Evolutionary conservation across 2,329 filamentous ascomycete genomes (phyloP).

Genomic region (Chrysoporthe austroafricana): DNA sequence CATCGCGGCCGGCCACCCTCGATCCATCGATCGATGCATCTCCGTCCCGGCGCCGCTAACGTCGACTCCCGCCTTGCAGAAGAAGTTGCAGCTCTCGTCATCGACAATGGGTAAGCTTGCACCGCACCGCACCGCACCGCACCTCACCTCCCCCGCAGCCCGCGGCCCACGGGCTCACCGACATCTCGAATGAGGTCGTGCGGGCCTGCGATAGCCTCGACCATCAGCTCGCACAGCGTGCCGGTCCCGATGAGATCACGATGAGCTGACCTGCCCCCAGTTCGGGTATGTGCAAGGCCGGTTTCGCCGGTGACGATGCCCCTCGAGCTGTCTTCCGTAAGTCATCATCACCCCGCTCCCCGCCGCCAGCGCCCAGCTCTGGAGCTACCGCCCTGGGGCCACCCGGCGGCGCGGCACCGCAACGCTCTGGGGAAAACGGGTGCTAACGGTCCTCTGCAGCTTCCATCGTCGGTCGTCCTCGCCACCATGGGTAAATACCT

Average conservation of each 20-base stretch:
- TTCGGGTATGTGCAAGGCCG: constrained; percentile 99
- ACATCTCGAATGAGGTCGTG: constrained; percentile 32
- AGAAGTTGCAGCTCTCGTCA: constrained; percentile 99
- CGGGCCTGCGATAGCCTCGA: constrained; percentile 16
- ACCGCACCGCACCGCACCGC: constrained; percentile 32
- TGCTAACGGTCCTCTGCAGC: constrained; percentile 55
- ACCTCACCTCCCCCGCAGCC: constrained; percentile 25
- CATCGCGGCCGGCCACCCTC: constrained; percentile 4
- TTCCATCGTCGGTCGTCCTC: constrained; percentile 99
- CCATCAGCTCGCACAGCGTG: constrained; percentile 6
- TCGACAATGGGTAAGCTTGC: constrained; percentile 99
- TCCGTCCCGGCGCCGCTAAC: constrained; percentile 44
- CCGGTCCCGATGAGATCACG: constrained; percentile 2
- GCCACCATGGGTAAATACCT: constrained; percentile 99
- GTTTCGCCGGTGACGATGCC: constrained; percentile 99
- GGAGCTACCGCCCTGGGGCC: constrained; percentile 6
- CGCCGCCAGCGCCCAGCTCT: constrained; percentile 14
- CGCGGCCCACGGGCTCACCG: constrained; percentile 39
- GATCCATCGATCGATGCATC: constrained; percentile 11
- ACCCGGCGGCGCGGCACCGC: constrained; percentile 18
- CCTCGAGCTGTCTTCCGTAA: constrained; percentile 99
- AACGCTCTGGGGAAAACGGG: constrained; percentile 4
- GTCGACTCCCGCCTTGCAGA: constrained; percentile 62
- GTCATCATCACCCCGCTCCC: constrained; percentile 50
- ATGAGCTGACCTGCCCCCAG: constrained; percentile 58